Evolutionary conservation across 2,329 filamentous ascomycete species (phyloP).

Genomic region (Tolypocladium guangdongense): DNA sequence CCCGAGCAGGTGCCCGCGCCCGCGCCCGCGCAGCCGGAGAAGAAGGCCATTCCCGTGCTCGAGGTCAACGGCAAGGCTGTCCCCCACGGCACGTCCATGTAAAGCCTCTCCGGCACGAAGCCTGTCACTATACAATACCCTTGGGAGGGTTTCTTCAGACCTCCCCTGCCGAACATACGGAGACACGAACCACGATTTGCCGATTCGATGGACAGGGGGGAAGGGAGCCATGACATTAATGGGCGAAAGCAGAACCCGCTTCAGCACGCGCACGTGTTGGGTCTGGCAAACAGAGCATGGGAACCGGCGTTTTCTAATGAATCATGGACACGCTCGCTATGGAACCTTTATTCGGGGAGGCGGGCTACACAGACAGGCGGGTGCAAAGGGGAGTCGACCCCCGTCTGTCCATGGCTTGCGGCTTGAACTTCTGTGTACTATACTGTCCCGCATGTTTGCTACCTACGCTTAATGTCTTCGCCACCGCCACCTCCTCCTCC

Average conservation of each 20-base stretch:
- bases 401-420: background rate
- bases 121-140: background rate
- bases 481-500: too few species aligned
- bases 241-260: background rate
- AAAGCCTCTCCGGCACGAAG: background rate
- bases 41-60: slow-evolving; percentile 11
- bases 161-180: too few species aligned
- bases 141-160: background rate
- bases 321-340: slow-evolving; percentile 1
- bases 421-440: background rate
- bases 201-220: background rate
- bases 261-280: background rate
- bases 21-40: slow-evolving; percentile 12
- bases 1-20: slow-evolving; percentile 8
- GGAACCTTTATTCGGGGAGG: background rate
- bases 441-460: background rate
- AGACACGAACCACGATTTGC: background rate
- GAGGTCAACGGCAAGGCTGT: slow-evolving; percentile 11
- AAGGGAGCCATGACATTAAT: background rate
- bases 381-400: background rate
- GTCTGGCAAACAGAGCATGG: slow-evolving; percentile 4
- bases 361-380: background rate
- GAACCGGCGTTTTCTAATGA: slow-evolving; percentile 5
- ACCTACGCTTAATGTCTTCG: background rate
- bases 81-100: slow-evolving; percentile 4